These are phyloP conservation scores for Pyrenochaeta sp. DNA, from an alignment of 2,329 filamentous ascomycete genomes.

Conservation along the genomic window DNA sequence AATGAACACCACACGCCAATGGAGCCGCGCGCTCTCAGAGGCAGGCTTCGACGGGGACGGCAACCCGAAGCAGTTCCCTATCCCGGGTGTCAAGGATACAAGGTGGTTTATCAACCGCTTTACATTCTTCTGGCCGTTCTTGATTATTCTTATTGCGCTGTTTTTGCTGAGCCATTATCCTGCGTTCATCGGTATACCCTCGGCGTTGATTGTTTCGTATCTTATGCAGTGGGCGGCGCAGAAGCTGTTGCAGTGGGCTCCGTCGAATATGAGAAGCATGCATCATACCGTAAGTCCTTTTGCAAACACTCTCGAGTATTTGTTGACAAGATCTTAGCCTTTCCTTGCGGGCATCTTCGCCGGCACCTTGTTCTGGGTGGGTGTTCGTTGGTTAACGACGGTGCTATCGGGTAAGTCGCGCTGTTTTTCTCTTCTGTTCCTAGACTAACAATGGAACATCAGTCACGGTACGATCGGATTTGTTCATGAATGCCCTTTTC, in stretches of 20 bases:
- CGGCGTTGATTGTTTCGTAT: constrained; percentile 71
- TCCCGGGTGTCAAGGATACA: constrained; percentile 78
- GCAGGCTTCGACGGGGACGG: constrained; percentile 84
- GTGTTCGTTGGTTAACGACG: constrained; percentile 75
- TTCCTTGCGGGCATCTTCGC: constrained; percentile 95
- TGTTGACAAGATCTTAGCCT: constrained; percentile 63
- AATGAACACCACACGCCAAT: constrained; percentile 84
- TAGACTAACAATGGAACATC: constrained; percentile 46
- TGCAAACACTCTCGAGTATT: background rate
- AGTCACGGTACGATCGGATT: constrained; percentile 71
- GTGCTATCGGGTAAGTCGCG: constrained; percentile 72
- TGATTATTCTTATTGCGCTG: constrained; percentile 74
- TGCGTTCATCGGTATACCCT: constrained; percentile 77
- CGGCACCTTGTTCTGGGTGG: constrained; percentile 81
- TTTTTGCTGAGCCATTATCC: constrained; percentile 76
- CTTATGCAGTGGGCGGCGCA: constrained; percentile 79
- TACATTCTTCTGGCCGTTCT: constrained; percentile 87
- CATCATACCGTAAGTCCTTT: constrained; percentile 77
- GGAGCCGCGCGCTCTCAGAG: constrained; percentile 82
- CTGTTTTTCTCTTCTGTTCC: background rate
- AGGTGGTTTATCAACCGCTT: constrained; percentile 81
- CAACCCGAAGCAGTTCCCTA: constrained; percentile 75
- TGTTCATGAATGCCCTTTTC: constrained; percentile 82
- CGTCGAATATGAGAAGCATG: constrained; percentile 85
- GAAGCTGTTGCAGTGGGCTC: constrained; percentile 81